Percentiles rank a stretch among this genome's conserved stretches.
phyloP scores from a whole-genome alignment of 1,284 basidiomycete genomes.

The Lentinus polychrous region DNA sequence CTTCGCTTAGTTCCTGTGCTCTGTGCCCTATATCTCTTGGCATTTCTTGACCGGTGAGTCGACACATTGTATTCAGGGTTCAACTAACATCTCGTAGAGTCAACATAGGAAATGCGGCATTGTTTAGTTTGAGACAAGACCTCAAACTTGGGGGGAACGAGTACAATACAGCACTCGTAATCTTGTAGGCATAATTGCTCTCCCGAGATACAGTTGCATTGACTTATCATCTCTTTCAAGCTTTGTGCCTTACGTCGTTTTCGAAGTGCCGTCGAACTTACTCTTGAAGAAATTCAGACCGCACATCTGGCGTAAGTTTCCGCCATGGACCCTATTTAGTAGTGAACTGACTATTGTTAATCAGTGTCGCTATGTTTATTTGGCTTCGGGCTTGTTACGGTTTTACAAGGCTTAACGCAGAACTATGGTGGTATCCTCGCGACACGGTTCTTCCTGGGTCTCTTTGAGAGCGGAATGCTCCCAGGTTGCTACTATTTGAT shows the following conservation, averaged over 20 bases:
- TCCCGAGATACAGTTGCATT: neutral
- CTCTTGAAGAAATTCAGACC: conserved; percentile 16
- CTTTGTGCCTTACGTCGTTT: conserved; percentile 17
- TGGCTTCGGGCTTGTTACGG: conserved; percentile 20
- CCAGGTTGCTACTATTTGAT: conserved; percentile 21
- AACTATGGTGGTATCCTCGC: conserved; percentile 24
- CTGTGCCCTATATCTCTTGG: conserved; percentile 14
- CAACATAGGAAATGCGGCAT: conserved; percentile 17
- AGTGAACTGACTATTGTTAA: neutral
- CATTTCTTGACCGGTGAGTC: conserved; percentile 18
- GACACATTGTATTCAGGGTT: neutral
- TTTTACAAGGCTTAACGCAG: conserved; percentile 21
- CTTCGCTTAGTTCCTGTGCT: conserved; percentile 15
- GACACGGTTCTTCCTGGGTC: conserved; percentile 26
- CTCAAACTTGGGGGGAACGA: conserved; percentile 13
- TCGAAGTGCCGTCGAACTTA: conserved; percentile 17
- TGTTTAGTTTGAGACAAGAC: conserved; percentile 17
- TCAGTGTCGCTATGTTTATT: conserved; percentile 16
- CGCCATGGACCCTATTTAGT: neutral
- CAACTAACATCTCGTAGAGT: conserved; percentile 7
- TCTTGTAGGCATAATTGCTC: conserved; percentile 11
- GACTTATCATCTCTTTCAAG: neutral
- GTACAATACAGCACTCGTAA: conserved; percentile 17
- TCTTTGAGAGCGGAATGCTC: conserved; percentile 14
- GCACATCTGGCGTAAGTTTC: conserved; percentile 15